Percentiles rank a stretch among this genome's conserved stretches.
phyloP scores from a whole-genome alignment of 768 basidiomycete species.

The Lactarius hatsudake region DNA sequence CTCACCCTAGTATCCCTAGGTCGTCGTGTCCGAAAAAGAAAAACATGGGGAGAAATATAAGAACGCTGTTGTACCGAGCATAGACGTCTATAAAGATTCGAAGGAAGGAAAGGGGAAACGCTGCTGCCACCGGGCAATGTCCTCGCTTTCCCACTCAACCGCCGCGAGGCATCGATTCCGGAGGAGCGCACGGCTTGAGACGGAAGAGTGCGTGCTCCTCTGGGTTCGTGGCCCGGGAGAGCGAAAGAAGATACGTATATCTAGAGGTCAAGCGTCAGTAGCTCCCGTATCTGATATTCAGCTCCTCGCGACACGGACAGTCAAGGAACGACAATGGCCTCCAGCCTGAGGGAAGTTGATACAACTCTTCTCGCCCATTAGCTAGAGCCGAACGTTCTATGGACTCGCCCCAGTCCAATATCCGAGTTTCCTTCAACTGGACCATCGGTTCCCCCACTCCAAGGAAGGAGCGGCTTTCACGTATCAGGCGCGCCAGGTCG shows the following conservation, averaged over 20 bases:
- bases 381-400: conserved; percentile 32
- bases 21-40: conserved; percentile 82
- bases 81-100: conserved; percentile 73
- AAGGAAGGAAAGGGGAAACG: conserved; percentile 3
- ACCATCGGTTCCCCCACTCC: conserved; percentile 75
- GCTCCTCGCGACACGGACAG: too few relatives aligned
- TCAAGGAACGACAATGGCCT: conserved; percentile 33
- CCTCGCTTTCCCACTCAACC: conserved; percentile 56
- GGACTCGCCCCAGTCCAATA: conserved; percentile 83
- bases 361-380: conserved; percentile 33
- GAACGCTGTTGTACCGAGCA: conserved; percentile 80
- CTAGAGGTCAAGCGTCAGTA: too few relatives aligned
- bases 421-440: conserved; percentile 63
- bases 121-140: conserved; percentile 70
- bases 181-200: conserved; percentile 54
- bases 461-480: conserved; percentile 74
- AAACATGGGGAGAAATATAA: conserved; percentile 82
- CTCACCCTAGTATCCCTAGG: conserved; percentile 63
- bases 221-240: conserved; percentile 58
- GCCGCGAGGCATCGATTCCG: conserved; percentile 20
- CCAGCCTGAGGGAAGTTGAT: conserved; percentile 20
- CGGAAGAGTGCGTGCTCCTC: conserved; percentile 83
- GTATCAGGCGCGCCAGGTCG: conserved; percentile 77
- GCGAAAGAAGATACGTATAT: conserved; percentile 49
- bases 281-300: too few relatives aligned